Evolutionary conservation across 176 grass and related monocot species (phyloP).

Genomic region (Tillandsia fasciculata): DNA sequence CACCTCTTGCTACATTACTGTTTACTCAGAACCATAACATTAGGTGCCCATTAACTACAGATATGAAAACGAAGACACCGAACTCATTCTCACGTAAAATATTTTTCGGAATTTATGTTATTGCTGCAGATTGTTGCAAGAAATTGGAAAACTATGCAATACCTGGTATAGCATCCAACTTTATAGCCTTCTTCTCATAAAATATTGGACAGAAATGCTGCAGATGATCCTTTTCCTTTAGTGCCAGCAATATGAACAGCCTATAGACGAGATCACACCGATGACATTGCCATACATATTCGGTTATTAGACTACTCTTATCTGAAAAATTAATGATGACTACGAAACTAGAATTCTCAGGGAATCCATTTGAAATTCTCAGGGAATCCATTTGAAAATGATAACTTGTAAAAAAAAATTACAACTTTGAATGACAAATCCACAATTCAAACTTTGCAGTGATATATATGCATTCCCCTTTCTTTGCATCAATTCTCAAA

Average conservation of each 20-base stretch:
- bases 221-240: conserved; percentile 89
- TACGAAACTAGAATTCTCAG: no score
- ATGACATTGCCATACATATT: neutral
- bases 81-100: neutral
- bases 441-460: no score
- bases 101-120: neutral
- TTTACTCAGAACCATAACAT: no score
- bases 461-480: no score
- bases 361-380: no score
- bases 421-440: no score
- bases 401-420: neutral
- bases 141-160: neutral
- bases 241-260: conserved; percentile 82
- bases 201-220: conserved; percentile 70
- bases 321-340: neutral
- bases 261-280: conserved; percentile 22
- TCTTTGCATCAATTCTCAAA: no score
- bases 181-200: conserved; percentile 75
- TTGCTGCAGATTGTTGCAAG: neutral
- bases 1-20: no score
- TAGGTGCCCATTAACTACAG: no score
- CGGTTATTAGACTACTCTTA: neutral
- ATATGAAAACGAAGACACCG: no score
- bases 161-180: conserved; percentile 89
- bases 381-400: neutral